Conservation (phyloP, 345 rosid species). For the Eucalyptus fibrosa region DNA sequence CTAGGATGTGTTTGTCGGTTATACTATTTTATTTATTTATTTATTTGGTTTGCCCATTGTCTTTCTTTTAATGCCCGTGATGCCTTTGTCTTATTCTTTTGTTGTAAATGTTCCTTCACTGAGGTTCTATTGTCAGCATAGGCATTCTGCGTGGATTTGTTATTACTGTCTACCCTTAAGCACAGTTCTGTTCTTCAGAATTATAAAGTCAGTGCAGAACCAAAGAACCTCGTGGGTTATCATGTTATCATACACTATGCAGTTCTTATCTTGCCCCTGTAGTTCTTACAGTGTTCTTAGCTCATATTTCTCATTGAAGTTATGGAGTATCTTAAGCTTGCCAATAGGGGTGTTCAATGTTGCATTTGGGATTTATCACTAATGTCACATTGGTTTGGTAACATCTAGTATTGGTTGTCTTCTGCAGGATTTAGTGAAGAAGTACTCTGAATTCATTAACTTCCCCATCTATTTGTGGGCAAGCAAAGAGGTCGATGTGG, state of each 20-base stretch:
- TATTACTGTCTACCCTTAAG: neutral
- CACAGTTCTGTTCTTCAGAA: neutral
- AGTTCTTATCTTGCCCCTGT: neutral
- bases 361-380: neutral
- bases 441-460: conserved; percentile 93
- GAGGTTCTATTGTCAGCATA: neutral
- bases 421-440: conserved; percentile 87
- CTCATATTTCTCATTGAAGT: neutral
- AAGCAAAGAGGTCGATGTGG: conserved; percentile 86
- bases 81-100: neutral
- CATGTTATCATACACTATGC: neutral
- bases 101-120: neutral
- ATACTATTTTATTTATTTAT: neutral
- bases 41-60: neutral
- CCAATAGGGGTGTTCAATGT: neutral
- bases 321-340: neutral
- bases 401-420: neutral
- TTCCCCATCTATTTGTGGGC: conserved; percentile 94
- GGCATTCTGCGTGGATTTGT: neutral
- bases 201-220: neutral
- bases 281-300: neutral
- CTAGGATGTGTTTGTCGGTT: neutral
- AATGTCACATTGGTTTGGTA: neutral
- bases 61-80: neutral
- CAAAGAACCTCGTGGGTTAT: neutral